Conservation (phyloP, 108 stramenopile genomes). For the Epithemia pelagica region DNA sequence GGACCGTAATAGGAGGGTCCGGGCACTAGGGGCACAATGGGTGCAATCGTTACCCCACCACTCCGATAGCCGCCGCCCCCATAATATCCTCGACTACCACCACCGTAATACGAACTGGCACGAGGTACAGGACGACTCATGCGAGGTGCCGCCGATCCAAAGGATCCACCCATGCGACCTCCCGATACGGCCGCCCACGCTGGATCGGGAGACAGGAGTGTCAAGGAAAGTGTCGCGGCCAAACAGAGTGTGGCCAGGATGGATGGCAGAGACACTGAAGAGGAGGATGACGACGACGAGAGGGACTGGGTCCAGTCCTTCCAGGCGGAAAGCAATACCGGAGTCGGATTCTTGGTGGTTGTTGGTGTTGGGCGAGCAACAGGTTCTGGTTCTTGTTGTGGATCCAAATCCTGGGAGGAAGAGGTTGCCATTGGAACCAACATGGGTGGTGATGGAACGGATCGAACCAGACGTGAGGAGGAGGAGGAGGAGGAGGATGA, state of each 20-base stretch:
- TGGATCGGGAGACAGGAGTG: constrained; percentile 10
- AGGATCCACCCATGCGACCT: constrained; percentile 71
- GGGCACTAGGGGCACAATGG: constrained; percentile 25
- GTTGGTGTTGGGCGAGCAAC: too few species aligned
- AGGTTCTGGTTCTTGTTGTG: too few species aligned
- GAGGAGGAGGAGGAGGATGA: too few species aligned
- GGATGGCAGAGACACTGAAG: constrained; percentile 30
- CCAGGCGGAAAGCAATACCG: constrained; percentile 3
- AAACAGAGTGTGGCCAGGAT: background rate
- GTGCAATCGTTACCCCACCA: constrained; percentile 39
- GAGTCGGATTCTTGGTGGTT: background rate
- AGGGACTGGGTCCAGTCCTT: background rate
- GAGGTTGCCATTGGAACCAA: too few species aligned
- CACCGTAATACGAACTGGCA: constrained; percentile 17
- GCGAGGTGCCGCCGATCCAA: constrained; percentile 20
- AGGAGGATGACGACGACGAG: constrained; percentile 25
- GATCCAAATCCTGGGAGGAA: too few species aligned
- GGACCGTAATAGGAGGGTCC: constrained; percentile 5
- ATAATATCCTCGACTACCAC: constrained; percentile 21
- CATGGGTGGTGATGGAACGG: too few species aligned
- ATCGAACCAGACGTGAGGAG: too few species aligned
- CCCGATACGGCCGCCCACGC: constrained; percentile 59
- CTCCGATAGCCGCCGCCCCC: constrained; percentile 34
- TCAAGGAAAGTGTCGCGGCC: background rate
- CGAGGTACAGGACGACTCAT: constrained; percentile 14